Evolutionary conservation across 257 asterid species (phyloP).

Genomic region (Orobanche coerulescens): DNA sequence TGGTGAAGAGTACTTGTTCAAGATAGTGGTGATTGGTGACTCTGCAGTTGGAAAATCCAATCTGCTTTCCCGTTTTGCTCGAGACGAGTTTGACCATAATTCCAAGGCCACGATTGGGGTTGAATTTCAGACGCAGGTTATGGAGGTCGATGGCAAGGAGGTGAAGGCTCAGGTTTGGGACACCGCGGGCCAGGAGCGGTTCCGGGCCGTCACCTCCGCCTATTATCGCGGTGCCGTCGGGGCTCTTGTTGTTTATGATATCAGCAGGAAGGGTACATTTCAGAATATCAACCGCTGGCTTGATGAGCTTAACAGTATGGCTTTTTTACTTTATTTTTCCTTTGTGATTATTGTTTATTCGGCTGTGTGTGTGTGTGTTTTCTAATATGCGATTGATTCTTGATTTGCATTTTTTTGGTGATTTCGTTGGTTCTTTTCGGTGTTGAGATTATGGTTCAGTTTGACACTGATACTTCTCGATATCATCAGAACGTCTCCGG

Average conservation of each 20-base stretch:
- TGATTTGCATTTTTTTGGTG: not conserved
- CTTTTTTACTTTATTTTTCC: not conserved
- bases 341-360: not conserved
- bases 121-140: conserved; percentile 74
- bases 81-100: conserved; percentile 74
- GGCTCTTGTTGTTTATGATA: conserved; percentile 68
- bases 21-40: conserved; percentile 70
- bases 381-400: not conserved
- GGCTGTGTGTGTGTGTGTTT: not conserved
- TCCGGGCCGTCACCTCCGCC: conserved; percentile 82
- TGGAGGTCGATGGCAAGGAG: conserved; percentile 63
- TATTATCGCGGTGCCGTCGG: conserved; percentile 85
- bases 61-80: conserved; percentile 64
- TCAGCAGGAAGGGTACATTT: conserved; percentile 47
- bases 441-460: too few relatives aligned
- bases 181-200: conserved; percentile 84
- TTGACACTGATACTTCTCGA: too few relatives aligned
- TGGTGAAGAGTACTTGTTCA: conserved; percentile 66
- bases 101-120: conserved; percentile 79
- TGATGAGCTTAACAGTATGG: conserved; percentile 66
- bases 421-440: not conserved
- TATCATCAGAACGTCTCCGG: too few relatives aligned
- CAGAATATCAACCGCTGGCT: conserved; percentile 65
- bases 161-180: conserved; percentile 85
- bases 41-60: conserved; percentile 87